These are phyloP conservation scores for Stephania japonica DNA, from an alignment of 164 flowering plant species.

Conservation along the genomic window DNA sequence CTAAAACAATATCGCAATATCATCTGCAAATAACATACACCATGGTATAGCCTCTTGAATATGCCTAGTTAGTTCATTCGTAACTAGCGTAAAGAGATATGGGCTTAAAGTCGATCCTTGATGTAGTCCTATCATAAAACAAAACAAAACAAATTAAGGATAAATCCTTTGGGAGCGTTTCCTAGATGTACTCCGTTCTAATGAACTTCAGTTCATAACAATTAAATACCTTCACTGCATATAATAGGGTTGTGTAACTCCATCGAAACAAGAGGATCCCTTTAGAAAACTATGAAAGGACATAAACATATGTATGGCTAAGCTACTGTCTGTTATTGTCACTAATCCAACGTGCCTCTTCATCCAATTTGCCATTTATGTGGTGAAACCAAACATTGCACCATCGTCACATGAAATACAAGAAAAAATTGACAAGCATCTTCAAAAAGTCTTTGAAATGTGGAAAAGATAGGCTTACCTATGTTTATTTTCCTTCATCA, in stretches of 20 bases:
- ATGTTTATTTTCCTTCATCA: no score
- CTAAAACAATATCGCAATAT: no score
- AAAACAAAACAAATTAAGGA: neutral
- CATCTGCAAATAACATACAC: no score
- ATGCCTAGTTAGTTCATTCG: no score
- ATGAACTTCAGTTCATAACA: neutral
- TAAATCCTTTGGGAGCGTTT: neutral
- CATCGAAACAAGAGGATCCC: neutral
- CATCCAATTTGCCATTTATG: neutral
- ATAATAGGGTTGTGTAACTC: neutral
- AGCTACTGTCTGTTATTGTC: neutral
- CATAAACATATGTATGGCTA: neutral
- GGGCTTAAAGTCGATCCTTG: no score
- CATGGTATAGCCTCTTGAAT: no score
- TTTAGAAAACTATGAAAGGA: neutral
- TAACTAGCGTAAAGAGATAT: no score
- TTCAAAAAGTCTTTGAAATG: no score
- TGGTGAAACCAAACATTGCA: neutral
- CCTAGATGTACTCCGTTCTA: neutral
- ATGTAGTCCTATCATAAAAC: no score
- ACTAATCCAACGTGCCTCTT: neutral
- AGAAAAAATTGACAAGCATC: no score
- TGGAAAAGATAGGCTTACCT: no score
- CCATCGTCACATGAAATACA: neutral
- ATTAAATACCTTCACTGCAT: no score